Percentiles rank a stretch among this genome's conserved stretches.
These are phyloP conservation scores for Flaveria linearis DNA, from an alignment of 129 eudicot genomes.

Conservation along the genomic window DNA sequence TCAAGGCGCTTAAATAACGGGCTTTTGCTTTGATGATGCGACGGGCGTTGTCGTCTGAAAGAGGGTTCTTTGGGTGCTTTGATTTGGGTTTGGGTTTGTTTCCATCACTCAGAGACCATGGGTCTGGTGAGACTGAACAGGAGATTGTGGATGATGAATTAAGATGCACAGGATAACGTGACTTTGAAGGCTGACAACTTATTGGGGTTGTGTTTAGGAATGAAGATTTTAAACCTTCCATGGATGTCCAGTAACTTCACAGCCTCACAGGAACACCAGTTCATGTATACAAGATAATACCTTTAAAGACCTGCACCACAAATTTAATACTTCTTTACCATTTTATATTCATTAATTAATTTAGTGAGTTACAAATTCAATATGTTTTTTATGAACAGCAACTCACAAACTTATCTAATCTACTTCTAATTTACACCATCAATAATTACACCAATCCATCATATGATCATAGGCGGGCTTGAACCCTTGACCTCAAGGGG, in stretches of 20 bases:
- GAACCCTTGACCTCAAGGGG: no score
- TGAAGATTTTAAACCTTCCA: conserved; percentile 60
- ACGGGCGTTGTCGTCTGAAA: conserved; percentile 87
- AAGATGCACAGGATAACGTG: neutral
- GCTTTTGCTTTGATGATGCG: conserved; percentile 81
- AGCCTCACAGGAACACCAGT: neutral
- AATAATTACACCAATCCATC: no score
- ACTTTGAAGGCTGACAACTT: conserved; percentile 27
- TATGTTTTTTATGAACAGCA: no score
- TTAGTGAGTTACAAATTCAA: no score
- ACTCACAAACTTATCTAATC: no score
- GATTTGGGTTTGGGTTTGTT: conserved; percentile 78
- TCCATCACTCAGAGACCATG: conserved; percentile 86
- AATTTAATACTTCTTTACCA: neutral
- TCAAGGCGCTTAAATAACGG: conserved; percentile 55
- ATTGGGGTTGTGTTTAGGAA: conserved; percentile 45
- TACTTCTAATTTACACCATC: no score
- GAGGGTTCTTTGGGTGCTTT: conserved; percentile 76
- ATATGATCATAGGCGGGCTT: no score
- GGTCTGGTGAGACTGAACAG: conserved; percentile 65
- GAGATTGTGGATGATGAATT: conserved; percentile 30
- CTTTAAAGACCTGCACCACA: conserved; percentile 1
- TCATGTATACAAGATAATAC: conserved; percentile 1
- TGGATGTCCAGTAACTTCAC: conserved; percentile 13
- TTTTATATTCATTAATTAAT: no score